Conservation (phyloP, 495 filamentous ascomycete genomes). For the Penicillium parvum region DNA sequence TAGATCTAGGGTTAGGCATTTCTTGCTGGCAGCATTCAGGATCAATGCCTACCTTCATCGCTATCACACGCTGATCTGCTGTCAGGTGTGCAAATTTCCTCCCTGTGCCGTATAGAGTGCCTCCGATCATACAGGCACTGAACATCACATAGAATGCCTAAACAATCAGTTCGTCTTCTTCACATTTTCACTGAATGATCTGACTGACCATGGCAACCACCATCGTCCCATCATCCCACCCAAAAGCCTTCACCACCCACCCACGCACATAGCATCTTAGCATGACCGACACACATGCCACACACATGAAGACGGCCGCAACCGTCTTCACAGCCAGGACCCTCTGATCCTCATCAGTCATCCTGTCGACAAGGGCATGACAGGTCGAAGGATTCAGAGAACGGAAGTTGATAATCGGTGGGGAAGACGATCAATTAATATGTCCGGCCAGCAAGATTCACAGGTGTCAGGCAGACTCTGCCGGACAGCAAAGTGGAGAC, state of each 20-base stretch:
- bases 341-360: slow-evolving; percentile 24
- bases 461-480: slow-evolving; percentile 3
- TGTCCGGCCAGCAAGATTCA: background rate
- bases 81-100: slow-evolving; percentile 22
- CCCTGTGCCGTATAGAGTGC: slow-evolving; percentile 35
- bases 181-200: background rate
- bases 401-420: too few species aligned
- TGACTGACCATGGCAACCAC: slow-evolving; percentile 29
- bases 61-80: slow-evolving; percentile 26
- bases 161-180: background rate
- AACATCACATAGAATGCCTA: slow-evolving; percentile 37
- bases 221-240: slow-evolving; percentile 42
- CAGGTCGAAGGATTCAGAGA: too few species aligned
- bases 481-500: slow-evolving; percentile 1
- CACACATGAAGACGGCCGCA: slow-evolving; percentile 35
- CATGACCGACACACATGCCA: slow-evolving; percentile 34
- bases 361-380: background rate
- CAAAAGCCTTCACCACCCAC: slow-evolving; percentile 38
- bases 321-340: slow-evolving; percentile 28
- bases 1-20: background rate
- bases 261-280: slow-evolving; percentile 43
- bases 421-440: slow-evolving; percentile 6
- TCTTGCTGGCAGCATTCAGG: background rate
- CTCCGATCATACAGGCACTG: slow-evolving; percentile 38
- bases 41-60: slow-evolving; percentile 32